Conservation (phyloP, 306 rosid species). For the Ziziphus jujuba region DNA sequence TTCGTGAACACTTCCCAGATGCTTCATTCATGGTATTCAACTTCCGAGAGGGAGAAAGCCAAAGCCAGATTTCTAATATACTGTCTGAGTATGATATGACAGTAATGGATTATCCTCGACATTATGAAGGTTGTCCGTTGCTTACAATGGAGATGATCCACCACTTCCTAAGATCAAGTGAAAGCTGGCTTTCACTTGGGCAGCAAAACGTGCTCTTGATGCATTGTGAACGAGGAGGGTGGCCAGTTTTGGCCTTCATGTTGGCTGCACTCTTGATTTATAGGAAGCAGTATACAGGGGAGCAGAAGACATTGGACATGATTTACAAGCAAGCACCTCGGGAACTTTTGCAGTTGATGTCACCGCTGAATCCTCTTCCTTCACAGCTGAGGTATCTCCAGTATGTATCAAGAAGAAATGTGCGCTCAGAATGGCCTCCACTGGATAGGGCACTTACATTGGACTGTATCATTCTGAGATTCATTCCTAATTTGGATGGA, state of each 20-base stretch:
- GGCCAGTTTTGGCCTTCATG: conserved; percentile 95
- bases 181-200: conserved; percentile 91
- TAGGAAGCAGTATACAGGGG: conserved; percentile 77
- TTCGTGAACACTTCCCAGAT: conserved; percentile 70
- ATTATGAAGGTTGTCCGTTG: conserved; percentile 92
- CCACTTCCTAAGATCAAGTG: conserved; percentile 92
- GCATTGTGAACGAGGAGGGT: conserved; percentile 95
- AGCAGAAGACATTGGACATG: conserved; percentile 90
- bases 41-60: conserved; percentile 85
- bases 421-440: conserved; percentile 94
- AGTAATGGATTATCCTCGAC: conserved; percentile 93
- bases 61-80: conserved; percentile 64
- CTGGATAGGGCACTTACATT: conserved; percentile 84
- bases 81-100: conserved; percentile 82
- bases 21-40: conserved; percentile 96
- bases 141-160: conserved; percentile 95
- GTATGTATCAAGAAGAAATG: conserved; percentile 89
- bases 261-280: conserved; percentile 89
- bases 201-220: conserved; percentile 78
- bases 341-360: conserved; percentile 90
- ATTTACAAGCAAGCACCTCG: conserved; percentile 89
- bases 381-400: conserved; percentile 95
- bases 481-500: conserved; percentile 76
- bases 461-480: conserved; percentile 80
- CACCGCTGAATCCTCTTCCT: conserved; percentile 88